These are phyloP conservation scores for Thielaviopsis musarum DNA, from an alignment of 2,329 filamentous ascomycete species.

Conservation along the genomic window DNA sequence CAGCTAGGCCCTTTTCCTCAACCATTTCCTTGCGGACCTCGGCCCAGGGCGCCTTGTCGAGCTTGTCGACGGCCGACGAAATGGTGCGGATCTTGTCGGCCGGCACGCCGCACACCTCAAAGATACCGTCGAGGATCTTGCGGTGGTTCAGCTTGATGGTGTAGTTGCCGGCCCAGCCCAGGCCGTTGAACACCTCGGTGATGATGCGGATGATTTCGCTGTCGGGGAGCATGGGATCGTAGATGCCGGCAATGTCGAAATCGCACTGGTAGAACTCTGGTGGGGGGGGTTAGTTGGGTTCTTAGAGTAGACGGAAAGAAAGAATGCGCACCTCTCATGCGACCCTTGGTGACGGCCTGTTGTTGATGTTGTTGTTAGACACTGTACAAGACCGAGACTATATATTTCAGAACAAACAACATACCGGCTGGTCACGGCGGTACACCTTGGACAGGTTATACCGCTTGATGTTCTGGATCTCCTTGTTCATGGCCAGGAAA, in stretches of 20 bases:
- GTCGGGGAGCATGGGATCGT: conserved; percentile 84
- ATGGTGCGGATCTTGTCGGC: conserved; percentile 76
- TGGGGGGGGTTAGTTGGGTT: background rate
- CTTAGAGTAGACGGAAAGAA: background rate
- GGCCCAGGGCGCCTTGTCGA: conserved; percentile 62
- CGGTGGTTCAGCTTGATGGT: conserved; percentile 87
- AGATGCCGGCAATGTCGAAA: conserved; percentile 80
- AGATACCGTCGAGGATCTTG: conserved; percentile 84
- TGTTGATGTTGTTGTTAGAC: conserved; percentile 18
- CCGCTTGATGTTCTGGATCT: conserved; percentile 70
- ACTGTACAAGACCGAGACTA: background rate
- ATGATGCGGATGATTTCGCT: conserved; percentile 76
- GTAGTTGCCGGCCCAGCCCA: conserved; percentile 37
- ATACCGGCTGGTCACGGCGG: conserved; percentile 25
- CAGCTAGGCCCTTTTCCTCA: conserved; percentile 69
- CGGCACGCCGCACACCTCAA: conserved; percentile 79
- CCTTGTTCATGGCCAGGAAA: conserved; percentile 81
- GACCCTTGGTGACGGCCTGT: conserved; percentile 74
- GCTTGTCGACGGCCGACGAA: conserved; percentile 85
- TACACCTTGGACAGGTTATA: conserved; percentile 89
- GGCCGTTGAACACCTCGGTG: conserved; percentile 23
- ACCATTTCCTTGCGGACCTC: conserved; percentile 89
- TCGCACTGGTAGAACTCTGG: conserved; percentile 90
- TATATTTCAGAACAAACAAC: background rate
- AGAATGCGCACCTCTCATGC: conserved; percentile 43